phyloP scores from a whole-genome alignment of 1,284 basidiomycete species.

The Exobasidium rhododendri region DNA sequence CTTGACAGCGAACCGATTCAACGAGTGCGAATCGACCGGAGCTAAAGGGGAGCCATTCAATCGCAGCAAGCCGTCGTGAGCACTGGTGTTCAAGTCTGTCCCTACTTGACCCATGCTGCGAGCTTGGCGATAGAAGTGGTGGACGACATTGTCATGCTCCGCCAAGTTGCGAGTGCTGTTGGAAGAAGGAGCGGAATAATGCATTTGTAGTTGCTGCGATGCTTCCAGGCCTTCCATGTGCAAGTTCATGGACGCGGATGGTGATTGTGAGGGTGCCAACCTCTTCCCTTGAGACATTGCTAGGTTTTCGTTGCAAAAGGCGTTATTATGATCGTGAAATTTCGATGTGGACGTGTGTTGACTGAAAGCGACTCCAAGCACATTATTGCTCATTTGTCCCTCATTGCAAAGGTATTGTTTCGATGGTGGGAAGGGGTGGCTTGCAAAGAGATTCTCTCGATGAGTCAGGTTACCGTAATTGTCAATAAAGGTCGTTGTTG shows the following conservation, averaged over 20 bases:
- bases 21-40: not conserved
- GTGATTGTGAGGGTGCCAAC: not conserved
- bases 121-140: conserved; percentile 2
- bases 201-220: not conserved
- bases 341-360: not conserved
- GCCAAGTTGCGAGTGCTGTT: not conserved
- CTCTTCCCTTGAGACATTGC: not conserved
- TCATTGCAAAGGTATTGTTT: not conserved
- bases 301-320: not conserved
- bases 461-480: not conserved
- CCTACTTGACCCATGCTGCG: conserved; percentile 11
- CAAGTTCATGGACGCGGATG: not conserved
- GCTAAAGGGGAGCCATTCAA: not conserved
- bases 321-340: not conserved
- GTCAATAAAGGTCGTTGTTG: not conserved
- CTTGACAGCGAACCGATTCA: conserved; percentile 1
- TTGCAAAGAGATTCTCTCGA: not conserved
- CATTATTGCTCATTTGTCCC: not conserved
- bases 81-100: not conserved
- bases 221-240: not conserved
- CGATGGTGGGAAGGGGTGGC: not conserved
- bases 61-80: conserved; percentile 1
- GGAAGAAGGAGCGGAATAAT: not conserved
- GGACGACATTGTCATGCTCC: not conserved
- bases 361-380: not conserved